These are phyloP conservation scores for Chaetomium globosum DNA, from an alignment of 2,329 filamentous ascomycete species.

Conservation along the genomic window DNA sequence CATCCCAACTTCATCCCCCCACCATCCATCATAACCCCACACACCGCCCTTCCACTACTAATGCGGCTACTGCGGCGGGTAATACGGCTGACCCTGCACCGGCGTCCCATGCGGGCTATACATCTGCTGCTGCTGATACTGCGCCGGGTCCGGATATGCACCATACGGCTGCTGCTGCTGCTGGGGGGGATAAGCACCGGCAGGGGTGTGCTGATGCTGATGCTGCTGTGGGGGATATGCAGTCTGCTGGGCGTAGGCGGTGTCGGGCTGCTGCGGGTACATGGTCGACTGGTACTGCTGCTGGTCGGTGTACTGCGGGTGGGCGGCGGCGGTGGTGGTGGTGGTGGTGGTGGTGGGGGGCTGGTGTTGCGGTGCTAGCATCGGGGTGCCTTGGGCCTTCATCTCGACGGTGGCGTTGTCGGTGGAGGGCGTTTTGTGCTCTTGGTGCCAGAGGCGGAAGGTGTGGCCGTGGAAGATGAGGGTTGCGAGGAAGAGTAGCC, in stretches of 20 bases:
- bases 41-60: neutral
- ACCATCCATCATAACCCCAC: neutral
- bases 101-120: conserved; percentile 21
- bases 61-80: conserved; percentile 21
- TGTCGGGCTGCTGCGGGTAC: conserved; percentile 22
- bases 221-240: conserved; percentile 25
- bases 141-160: neutral
- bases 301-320: conserved; percentile 33
- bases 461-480: conserved; percentile 39
- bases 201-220: neutral
- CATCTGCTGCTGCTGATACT: conserved; percentile 4
- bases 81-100: conserved; percentile 25
- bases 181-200: conserved; percentile 1
- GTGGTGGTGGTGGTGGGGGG: neutral
- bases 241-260: neutral
- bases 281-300: conserved; percentile 32
- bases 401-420: conserved; percentile 39
- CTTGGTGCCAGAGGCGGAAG: conserved; percentile 38
- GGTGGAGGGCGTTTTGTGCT: conserved; percentile 28
- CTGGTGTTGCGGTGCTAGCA: conserved; percentile 27
- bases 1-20: neutral
- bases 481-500: conserved; percentile 35
- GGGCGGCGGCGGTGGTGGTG: neutral
- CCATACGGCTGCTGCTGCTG: conserved; percentile 26
- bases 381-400: conserved; percentile 36